These are phyloP conservation scores for Venturiaceae sp. DNA, from an alignment of 2,329 filamentous ascomycete genomes.

Conservation along the genomic window DNA sequence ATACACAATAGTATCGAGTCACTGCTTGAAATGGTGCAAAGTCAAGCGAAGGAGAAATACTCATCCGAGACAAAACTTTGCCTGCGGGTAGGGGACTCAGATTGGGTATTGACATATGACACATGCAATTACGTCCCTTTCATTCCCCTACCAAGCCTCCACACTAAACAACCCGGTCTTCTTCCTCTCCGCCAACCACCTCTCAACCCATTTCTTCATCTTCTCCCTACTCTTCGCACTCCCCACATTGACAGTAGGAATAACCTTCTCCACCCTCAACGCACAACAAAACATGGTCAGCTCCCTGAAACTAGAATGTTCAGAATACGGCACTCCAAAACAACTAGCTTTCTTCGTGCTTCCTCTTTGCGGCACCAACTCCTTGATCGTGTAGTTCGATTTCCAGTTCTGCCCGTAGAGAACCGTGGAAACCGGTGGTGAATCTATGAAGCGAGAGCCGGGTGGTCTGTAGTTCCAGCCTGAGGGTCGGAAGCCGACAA, in stretches of 20 bases:
- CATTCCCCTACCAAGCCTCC: conserved; percentile 14
- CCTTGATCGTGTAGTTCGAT: conserved; percentile 57
- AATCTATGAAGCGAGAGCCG: conserved; percentile 50
- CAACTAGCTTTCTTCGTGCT: conserved; percentile 75
- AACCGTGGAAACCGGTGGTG: conserved; percentile 54
- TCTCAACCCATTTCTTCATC: conserved; percentile 58
- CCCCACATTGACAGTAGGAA: conserved; percentile 88
- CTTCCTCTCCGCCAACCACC: conserved; percentile 52
- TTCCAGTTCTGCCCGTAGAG: conserved; percentile 65
- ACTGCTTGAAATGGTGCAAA: too few relatives aligned
- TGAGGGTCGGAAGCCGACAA: conserved; percentile 84
- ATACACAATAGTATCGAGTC: too few relatives aligned
- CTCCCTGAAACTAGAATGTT: conserved; percentile 92
- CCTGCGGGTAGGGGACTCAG: not conserved
- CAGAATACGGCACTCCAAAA: conserved; percentile 90
- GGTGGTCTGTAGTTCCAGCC: conserved; percentile 89
- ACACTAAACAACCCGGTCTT: conserved; percentile 49
- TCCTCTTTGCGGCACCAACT: conserved; percentile 74
- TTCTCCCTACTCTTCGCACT: conserved; percentile 51
- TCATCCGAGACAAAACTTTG: not conserved
- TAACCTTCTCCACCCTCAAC: conserved; percentile 75
- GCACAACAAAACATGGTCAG: conserved; percentile 87
- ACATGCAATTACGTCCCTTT: not conserved
- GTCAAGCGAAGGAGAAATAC: too few relatives aligned
- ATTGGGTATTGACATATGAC: not conserved